A percentile compares a stretch with the other conserved stretches of the same genome.
These are phyloP conservation scores for Candida pini DNA, from an alignment of 805 yeast species.

Conservation along the genomic window DNA sequence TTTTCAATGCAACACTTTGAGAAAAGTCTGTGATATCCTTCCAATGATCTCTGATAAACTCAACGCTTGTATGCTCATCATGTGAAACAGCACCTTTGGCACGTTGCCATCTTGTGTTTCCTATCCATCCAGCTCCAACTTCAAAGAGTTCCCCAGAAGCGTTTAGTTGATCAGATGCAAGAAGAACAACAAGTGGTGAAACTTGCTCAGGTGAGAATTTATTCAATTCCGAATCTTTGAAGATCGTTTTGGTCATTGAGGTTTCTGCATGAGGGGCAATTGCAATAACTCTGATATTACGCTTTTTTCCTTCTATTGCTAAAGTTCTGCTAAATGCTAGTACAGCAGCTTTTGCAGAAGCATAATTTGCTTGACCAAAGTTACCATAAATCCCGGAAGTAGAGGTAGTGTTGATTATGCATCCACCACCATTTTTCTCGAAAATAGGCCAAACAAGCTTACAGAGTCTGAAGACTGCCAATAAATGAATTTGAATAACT, in stretches of 20 bases:
- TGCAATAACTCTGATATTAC: conserved; percentile 68
- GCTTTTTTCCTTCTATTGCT: conserved; percentile 85
- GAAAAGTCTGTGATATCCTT: conserved; percentile 59
- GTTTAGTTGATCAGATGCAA: conserved; percentile 66
- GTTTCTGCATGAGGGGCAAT: conserved; percentile 99
- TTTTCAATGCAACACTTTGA: conserved; percentile 45
- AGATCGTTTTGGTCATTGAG: conserved; percentile 89
- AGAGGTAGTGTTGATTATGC: conserved; percentile 83
- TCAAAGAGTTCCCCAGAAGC: conserved; percentile 81
- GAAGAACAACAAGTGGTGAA: conserved; percentile 80
- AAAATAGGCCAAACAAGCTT: conserved; percentile 93
- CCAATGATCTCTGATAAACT: conserved; percentile 67
- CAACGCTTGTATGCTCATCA: conserved; percentile 52
- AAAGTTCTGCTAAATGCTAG: conserved; percentile 79
- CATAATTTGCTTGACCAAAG: conserved; percentile 95
- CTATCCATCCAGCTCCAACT: conserved; percentile 96
- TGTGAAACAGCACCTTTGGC: conserved; percentile 75
- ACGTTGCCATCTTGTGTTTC: conserved; percentile 92
- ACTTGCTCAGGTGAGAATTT: conserved; percentile 83
- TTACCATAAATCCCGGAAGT: conserved; percentile 97
- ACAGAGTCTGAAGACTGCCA: conserved; percentile 75
- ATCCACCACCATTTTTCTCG: conserved; percentile 70
- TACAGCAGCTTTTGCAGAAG: conserved; percentile 88
- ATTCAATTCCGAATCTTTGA: conserved; percentile 73
- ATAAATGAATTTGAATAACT: conserved; percentile 75